Evolutionary conservation across 2,329 filamentous ascomycete genomes (phyloP).

Genomic region (Colletotrichum plurivorum): DNA sequence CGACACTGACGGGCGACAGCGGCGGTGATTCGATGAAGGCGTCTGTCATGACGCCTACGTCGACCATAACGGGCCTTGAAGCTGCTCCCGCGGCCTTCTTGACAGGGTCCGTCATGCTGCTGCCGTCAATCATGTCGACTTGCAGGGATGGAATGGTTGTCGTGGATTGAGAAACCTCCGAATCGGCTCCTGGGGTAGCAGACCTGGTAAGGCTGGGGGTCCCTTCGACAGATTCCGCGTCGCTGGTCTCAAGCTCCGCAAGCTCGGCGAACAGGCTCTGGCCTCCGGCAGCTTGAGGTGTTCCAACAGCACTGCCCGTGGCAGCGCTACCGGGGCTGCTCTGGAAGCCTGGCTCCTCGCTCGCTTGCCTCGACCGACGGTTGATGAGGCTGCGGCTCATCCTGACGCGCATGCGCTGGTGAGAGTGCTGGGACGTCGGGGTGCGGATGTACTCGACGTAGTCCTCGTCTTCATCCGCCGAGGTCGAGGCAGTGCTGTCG

Average conservation of each 20-base stretch:
- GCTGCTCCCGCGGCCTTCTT: conserved; percentile 42
- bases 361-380: conserved; percentile 72
- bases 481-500: conserved; percentile 91
- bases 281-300: conserved; percentile 62
- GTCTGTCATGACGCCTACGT: conserved; percentile 62
- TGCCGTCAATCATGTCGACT: conserved; percentile 71
- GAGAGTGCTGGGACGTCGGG: conserved; percentile 70
- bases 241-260: conserved; percentile 82
- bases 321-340: conserved; percentile 73
- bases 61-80: conserved; percentile 53
- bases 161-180: conserved; percentile 57
- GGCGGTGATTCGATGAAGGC: conserved; percentile 44
- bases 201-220: conserved; percentile 69
- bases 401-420: conserved; percentile 80
- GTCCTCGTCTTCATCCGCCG: conserved; percentile 77
- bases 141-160: conserved; percentile 65
- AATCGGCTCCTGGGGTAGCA: conserved; percentile 63
- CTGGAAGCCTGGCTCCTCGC: conserved; percentile 70
- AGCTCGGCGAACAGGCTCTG: conserved; percentile 95
- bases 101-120: conserved; percentile 73
- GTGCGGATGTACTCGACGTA: conserved; percentile 68
- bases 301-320: conserved; percentile 63
- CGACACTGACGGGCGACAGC: conserved; percentile 45
- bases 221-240: conserved; percentile 75
- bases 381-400: conserved; percentile 74